Evolutionary conservation across 1,284 basidiomycete genomes (phyloP), one percentile per base, ranked within the genome.

Genomic region (Hemileia vastatrix): DNA sequence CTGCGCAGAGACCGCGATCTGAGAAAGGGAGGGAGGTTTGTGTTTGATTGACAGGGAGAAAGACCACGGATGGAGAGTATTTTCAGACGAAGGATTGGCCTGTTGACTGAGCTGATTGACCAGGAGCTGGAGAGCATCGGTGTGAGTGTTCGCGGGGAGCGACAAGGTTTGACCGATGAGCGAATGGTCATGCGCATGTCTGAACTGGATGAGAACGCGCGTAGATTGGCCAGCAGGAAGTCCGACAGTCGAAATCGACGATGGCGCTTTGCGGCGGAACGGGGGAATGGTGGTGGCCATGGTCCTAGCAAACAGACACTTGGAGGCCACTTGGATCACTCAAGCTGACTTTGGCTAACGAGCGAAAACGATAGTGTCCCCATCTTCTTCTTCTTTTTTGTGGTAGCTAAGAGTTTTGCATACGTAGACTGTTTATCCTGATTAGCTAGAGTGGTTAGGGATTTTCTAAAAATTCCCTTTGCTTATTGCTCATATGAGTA

Each of bases 131-230:
- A 95, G 78, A 8, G 84, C 87, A 70, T 91, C 87, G 63, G 89
- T 80, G n/a, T 84, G 83, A 6, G 91, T 82, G 77, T 91, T 87
- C 24, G 90, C 88, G 8, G 90, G 90, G 52, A 95, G 77, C 75
- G 84, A 90, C 70, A 95, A 84, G 1, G 88, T 84, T 54, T 91
- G 90, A 24, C 90, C 90, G 21, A 95, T 80, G 11, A 84, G 79
- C 65, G 80, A 78, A 0, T 86, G 88, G 76, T 90, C 87, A 64
- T 91, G 86, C 66, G 91, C 88, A 15, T 86, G 86, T 44, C 90
- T 85, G 75, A 95, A 94, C 74, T 94, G 90, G 19, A 94, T 90
- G 15, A 94, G 83, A 64, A 95, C 78, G 44, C 36, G n/a, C 53
- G 43, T n/a, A 63, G 52, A 36, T 65, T 64, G 8, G 54, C 54